Conservation (phyloP, 208 protist genomes). For the Sergeia podlipaevii region DNA sequence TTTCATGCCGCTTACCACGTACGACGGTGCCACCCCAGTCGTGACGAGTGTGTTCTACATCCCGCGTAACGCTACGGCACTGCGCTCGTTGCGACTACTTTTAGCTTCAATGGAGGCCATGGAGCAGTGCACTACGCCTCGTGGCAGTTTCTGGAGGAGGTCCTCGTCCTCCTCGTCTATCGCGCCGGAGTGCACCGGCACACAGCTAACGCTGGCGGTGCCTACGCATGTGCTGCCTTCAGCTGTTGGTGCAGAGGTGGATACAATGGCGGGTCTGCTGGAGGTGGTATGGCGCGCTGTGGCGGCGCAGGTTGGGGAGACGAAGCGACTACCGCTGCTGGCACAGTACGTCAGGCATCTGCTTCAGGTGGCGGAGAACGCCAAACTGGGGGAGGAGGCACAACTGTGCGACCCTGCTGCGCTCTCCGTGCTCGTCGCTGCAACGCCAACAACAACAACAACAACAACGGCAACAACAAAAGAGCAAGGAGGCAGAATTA, state of each 20-base stretch:
- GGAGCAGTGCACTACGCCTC: too few species aligned
- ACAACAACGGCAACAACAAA: too few species aligned
- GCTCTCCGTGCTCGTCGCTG: neutral
- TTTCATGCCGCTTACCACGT: neutral
- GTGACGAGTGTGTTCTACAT: constrained; percentile 21
- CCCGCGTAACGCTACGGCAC: constrained; percentile 12
- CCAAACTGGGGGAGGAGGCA: neutral
- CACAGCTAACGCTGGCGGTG: constrained; percentile 1
- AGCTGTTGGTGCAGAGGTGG: neutral
- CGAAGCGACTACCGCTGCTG: neutral
- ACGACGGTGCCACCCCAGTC: constrained; percentile 15
- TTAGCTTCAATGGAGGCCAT: too few species aligned
- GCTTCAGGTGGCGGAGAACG: neutral
- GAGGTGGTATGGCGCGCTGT: neutral
- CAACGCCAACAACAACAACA: neutral
- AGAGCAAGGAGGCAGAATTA: too few species aligned
- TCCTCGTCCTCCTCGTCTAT: too few species aligned
- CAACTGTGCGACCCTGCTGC: too few species aligned
- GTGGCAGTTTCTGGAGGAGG: too few species aligned
- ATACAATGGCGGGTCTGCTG: neutral
- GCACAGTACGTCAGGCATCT: neutral
- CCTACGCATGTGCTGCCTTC: neutral
- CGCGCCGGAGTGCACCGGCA: neutral
- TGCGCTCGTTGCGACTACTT: neutral
- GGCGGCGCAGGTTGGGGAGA: neutral